Conservation (phyloP, 148 eudicot genomes). For the Limonium bicolor region DNA sequence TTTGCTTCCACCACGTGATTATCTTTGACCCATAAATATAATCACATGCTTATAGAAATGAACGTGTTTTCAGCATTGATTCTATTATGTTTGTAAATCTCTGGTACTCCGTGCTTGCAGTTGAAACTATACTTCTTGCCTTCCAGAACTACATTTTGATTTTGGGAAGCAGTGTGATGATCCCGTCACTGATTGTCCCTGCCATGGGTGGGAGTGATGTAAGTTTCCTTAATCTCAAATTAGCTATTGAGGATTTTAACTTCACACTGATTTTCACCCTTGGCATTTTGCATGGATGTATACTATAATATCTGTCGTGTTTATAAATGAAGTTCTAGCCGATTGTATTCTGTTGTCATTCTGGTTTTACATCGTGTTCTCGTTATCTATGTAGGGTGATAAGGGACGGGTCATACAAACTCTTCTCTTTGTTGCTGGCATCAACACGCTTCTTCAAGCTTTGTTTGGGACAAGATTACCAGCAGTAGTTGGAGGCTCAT, state of each 20-base stretch:
- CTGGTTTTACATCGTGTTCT: not conserved
- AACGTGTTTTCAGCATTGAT: no score
- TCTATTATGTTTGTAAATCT: no score
- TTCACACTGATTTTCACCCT: no score
- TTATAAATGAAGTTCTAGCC: not conserved
- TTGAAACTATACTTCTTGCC: constrained; percentile 86
- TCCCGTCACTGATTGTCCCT: constrained; percentile 73
- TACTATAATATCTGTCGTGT: no score
- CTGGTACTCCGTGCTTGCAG: no score
- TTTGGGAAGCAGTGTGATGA: constrained; percentile 94
- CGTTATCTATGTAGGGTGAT: constrained; percentile 52
- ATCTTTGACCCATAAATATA: no score
- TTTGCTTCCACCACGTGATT: no score
- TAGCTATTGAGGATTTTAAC: not conserved
- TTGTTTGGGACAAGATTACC: constrained; percentile 97
- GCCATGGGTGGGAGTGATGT: constrained; percentile 94
- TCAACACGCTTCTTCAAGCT: constrained; percentile 93
- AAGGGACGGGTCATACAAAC: constrained; percentile 97
- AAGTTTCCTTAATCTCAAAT: constrained; percentile 18
- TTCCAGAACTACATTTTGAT: constrained; percentile 94
- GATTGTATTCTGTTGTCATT: not conserved
- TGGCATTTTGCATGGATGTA: no score
- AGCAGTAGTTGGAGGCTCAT: constrained; percentile 94
- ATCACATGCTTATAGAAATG: no score
- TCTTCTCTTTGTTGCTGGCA: constrained; percentile 81